A percentile compares a stretch with the other conserved stretches of the same genome.
Evolutionary conservation across 2,329 filamentous ascomycete species (phyloP).

Genomic region (Colletotrichum simmondsii): DNA sequence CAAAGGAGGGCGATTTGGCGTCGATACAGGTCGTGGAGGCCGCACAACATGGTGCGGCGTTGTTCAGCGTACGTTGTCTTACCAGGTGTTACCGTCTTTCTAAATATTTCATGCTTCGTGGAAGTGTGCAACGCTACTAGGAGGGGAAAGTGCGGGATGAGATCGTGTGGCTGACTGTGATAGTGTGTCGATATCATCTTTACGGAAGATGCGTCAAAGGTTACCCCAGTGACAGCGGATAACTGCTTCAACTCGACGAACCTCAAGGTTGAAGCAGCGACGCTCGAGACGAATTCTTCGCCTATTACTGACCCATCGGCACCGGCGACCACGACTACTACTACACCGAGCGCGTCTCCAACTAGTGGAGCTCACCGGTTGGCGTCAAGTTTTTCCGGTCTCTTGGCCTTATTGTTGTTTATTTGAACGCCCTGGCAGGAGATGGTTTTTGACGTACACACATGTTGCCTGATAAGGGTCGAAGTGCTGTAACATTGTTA

Average conservation of each 20-base stretch:
- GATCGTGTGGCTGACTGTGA: background rate
- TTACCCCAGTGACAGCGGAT: constrained; percentile 65
- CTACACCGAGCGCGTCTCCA: background rate
- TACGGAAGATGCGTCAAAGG: constrained; percentile 62
- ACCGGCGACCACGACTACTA: background rate
- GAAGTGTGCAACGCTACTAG: background rate
- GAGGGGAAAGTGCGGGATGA: background rate
- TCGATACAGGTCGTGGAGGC: constrained; percentile 78
- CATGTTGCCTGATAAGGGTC: too few species aligned
- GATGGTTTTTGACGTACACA: too few species aligned
- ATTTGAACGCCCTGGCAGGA: background rate
- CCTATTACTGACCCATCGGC: constrained; percentile 3
- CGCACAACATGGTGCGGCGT: constrained; percentile 73
- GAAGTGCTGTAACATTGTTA: too few species aligned
- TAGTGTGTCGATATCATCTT: constrained; percentile 81
- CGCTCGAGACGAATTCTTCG: background rate
- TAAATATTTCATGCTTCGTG: background rate
- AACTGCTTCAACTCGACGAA: constrained; percentile 76
- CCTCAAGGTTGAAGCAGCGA: constrained; percentile 45
- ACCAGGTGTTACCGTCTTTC: background rate
- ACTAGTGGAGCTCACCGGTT: background rate
- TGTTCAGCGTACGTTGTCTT: constrained; percentile 68
- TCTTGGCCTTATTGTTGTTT: background rate
- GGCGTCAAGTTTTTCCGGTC: background rate
- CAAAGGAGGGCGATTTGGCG: constrained; percentile 73